Evolutionary conservation across 1,139 yeast genomes (phyloP), one percentile per base, ranked within the genome.

Genomic region (Starmera stellimalicola): DNA sequence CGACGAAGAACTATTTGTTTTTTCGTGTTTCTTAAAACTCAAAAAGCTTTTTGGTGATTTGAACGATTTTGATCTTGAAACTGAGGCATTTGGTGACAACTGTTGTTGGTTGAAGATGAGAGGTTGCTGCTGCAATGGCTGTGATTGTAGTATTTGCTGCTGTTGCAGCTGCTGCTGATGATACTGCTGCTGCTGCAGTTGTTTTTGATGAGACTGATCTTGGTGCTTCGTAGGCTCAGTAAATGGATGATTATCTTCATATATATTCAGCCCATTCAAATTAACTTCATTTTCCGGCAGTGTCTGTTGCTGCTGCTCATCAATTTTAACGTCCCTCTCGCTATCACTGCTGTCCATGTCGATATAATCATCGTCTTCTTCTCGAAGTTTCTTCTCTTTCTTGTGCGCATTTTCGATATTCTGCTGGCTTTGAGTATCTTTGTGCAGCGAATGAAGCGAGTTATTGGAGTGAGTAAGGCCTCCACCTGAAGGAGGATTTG

Each of bases 11-110:
- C 41, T 38, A 18, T 48, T 43, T 25, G 48, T 38, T 32, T 49
- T 47, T 31, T 43, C 45, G 30, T 49, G 53, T 36, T 43, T 46
- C 34, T 55, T 50, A 24, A 47, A 44, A 34, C 51, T 57, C 31
- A 62, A 52, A 30, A 61, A 60, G 22, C 46, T 52, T 34, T 55
- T 57, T 30, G 58, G 58, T 5, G 57, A 52, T 34, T 48, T 50
- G 7, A 54, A 48, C 3, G 57, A 48, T 39, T 43, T 45, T 3
- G 52, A 41, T 28, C 53, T 43, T 18, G 47, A 35, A 4, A 47
- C 16, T 18, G 34, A 20, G 4, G 31, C 23, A 15, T 25, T 18
- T 25, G 34, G 31, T 7, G 19, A 22, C 18, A 22, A 14, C 12
- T 22, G 25, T 22, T 22, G 25, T 22, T 22, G 25, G 6, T n/a